Evolutionary conservation across 2,329 filamentous ascomycete species (phyloP).

Genomic region (Monilinia aucupariae): DNA sequence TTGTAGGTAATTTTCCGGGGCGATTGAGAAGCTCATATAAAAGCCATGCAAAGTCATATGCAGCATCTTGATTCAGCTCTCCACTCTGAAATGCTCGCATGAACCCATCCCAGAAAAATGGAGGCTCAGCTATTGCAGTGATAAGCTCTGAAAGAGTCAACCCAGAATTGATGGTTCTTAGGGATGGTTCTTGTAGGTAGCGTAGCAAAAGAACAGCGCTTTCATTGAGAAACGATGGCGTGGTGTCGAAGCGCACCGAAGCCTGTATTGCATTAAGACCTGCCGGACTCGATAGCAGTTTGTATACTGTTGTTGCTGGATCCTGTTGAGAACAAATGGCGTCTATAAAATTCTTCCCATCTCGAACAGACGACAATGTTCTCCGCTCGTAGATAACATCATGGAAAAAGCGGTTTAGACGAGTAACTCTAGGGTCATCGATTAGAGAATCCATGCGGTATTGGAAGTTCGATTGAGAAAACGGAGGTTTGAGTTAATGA

Average conservation of each 20-base stretch:
- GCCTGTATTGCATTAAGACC: slow-evolving; percentile 38
- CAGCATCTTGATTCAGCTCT: slow-evolving; percentile 31
- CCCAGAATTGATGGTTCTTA: slow-evolving; percentile 27
- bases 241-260: slow-evolving; percentile 41
- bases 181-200: slow-evolving; percentile 33
- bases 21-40: slow-evolving; percentile 42
- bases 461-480: neutral
- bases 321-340: slow-evolving; percentile 42
- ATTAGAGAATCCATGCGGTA: neutral
- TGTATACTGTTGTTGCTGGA: slow-evolving; percentile 39
- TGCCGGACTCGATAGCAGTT: slow-evolving; percentile 36
- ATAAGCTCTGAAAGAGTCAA: slow-evolving; percentile 42
- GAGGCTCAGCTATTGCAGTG: slow-evolving; percentile 44
- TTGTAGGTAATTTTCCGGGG: slow-evolving; percentile 24
- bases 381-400: slow-evolving; percentile 39
- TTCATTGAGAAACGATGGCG: slow-evolving; percentile 42
- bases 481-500: neutral
- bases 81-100: slow-evolving; percentile 29
- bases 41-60: slow-evolving; percentile 40
- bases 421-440: slow-evolving; percentile 21
- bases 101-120: slow-evolving; percentile 44
- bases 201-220: slow-evolving; percentile 33
- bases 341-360: slow-evolving; percentile 45
- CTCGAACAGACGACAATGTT: slow-evolving; percentile 36
- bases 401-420: slow-evolving; percentile 39